phyloP scores from a whole-genome alignment of 2,329 filamentous ascomycete genomes.

The Cercospora sesami region DNA sequence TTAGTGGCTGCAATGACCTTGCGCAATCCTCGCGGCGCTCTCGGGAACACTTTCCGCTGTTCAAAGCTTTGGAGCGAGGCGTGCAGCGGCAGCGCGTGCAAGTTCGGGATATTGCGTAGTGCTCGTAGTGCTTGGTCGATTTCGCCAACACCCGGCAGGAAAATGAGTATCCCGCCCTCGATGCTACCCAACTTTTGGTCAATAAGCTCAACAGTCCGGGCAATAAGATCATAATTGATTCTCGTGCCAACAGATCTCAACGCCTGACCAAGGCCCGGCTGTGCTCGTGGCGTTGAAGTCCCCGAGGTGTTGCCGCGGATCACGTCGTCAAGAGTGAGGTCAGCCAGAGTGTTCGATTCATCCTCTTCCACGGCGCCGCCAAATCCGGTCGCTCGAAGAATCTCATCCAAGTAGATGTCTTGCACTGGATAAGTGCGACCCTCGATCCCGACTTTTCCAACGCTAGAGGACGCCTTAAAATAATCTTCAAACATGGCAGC shows the following conservation, averaged over 20 bases:
- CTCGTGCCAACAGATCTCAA: conserved; percentile 61
- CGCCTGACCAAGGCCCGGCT: conserved; percentile 40
- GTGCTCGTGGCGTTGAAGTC: conserved; percentile 24
- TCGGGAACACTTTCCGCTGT: conserved; percentile 81
- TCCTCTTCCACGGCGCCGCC: conserved; percentile 45
- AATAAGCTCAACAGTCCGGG: conserved; percentile 76
- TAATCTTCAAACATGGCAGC: conserved; percentile 81
- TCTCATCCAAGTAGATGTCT: conserved; percentile 86
- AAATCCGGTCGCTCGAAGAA: conserved; percentile 77
- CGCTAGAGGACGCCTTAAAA: conserved; percentile 59
- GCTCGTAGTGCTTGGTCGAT: conserved; percentile 78
- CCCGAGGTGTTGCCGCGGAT: conserved; percentile 28
- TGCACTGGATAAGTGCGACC: conserved; percentile 87
- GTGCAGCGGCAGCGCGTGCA: conserved; percentile 84
- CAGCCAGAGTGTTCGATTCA: conserved; percentile 45
- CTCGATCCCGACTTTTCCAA: conserved; percentile 81
- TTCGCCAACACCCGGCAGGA: conserved; percentile 87
- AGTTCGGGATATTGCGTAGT: conserved; percentile 62
- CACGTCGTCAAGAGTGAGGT: conserved; percentile 44
- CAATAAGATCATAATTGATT: conserved; percentile 88
- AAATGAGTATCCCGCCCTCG: conserved; percentile 89
- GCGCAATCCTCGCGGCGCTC: conserved; percentile 73
- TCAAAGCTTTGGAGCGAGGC: conserved; percentile 86
- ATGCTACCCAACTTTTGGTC: conserved; percentile 72
- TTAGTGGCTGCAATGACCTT: conserved; percentile 96